Conservation (phyloP, 2,329 filamentous ascomycete genomes). For the Fusarium dlaminii region DNA sequence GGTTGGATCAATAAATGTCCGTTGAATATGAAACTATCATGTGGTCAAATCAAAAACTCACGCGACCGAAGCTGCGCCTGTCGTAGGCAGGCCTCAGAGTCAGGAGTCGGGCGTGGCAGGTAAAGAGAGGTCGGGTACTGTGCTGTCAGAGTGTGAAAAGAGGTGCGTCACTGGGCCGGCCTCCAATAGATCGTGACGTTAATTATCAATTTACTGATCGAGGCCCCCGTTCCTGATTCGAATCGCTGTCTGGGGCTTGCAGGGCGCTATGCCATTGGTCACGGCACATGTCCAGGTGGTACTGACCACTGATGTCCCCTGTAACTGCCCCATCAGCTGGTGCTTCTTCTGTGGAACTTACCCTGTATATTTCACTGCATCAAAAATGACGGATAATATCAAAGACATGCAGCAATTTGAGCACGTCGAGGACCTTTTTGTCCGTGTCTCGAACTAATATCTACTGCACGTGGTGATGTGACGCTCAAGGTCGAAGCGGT, state of each 20-base stretch:
- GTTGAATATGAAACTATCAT: conserved; percentile 31
- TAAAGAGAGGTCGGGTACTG: conserved; percentile 29
- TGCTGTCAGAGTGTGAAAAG: conserved; percentile 21
- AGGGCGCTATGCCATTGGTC: conserved; percentile 8
- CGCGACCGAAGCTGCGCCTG: conserved; percentile 27
- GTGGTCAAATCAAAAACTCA: conserved; percentile 38
- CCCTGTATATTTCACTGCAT: conserved; percentile 26
- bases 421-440: conserved; percentile 7
- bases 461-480: neutral
- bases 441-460: conserved; percentile 1
- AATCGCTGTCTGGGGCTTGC: conserved; percentile 23
- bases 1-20: conserved; percentile 27
- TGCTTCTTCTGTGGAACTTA: conserved; percentile 27
- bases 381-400: conserved; percentile 1
- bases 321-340: neutral
- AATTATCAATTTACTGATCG: conserved; percentile 22
- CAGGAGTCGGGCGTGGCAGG: conserved; percentile 28
- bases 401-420: neutral
- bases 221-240: conserved; percentile 34
- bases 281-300: neutral
- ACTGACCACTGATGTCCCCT: conserved; percentile 14
- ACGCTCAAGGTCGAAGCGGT: conserved; percentile 2
- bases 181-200: conserved; percentile 36
- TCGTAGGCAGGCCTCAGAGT: conserved; percentile 27
- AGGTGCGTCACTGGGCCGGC: conserved; percentile 36